phyloP scores from a whole-genome alignment of 2,329 filamentous ascomycete species.

The Cytospora schulzeri region DNA sequence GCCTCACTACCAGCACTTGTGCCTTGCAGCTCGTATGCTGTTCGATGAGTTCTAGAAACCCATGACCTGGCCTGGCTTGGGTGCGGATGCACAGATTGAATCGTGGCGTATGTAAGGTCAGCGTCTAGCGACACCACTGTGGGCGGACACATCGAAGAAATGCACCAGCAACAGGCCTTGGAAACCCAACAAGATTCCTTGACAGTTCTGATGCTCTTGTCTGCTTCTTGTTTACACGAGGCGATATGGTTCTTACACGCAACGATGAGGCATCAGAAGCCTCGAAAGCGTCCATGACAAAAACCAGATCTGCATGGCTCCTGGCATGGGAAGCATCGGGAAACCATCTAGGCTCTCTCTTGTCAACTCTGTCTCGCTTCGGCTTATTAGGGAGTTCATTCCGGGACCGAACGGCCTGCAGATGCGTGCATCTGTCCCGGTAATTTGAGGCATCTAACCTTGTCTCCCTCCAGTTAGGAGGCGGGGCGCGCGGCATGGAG shows the following conservation, averaged over 20 bases:
- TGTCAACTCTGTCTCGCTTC: constrained; percentile 13
- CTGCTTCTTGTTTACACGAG: background rate
- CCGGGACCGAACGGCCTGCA: constrained; percentile 18
- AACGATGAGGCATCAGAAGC: background rate
- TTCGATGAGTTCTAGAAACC: constrained; percentile 17
- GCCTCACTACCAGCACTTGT: constrained; percentile 16
- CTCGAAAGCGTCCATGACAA: background rate
- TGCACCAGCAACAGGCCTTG: background rate
- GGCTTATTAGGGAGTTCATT: constrained; percentile 10
- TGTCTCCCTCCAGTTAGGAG: constrained; percentile 4
- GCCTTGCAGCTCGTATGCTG: constrained; percentile 30
- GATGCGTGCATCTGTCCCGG: constrained; percentile 14
- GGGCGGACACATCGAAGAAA: constrained; percentile 1
- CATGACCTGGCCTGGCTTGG: background rate
- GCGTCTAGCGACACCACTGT: constrained; percentile 9
- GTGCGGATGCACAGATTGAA: constrained; percentile 13
- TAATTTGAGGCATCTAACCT: constrained; percentile 12
- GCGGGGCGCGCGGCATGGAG: constrained; percentile 21
- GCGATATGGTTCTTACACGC: background rate
- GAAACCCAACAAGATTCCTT: background rate
- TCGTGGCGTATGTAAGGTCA: constrained; percentile 3
- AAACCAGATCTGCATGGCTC: background rate
- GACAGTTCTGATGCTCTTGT: background rate
- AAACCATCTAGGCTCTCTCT: background rate
- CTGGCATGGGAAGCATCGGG: background rate